Percentiles rank a stretch among this genome's conserved stretches.
phyloP scores from a whole-genome alignment of 257 asterid species.

The Solanum lycopersicoides region DNA sequence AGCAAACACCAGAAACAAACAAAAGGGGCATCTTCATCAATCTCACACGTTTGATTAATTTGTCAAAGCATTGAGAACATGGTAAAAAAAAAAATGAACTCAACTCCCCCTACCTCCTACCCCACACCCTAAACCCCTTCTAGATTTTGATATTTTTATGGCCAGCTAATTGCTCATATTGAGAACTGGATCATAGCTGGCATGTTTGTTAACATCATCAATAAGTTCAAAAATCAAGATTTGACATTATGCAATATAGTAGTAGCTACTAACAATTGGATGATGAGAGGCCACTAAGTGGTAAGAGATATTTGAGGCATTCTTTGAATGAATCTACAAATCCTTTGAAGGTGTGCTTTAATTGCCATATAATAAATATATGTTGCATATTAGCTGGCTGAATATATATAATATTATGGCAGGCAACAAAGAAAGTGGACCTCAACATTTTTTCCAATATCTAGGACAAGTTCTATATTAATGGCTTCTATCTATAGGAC shows the following conservation, averaged over 20 bases:
- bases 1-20: background rate
- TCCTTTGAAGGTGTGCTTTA: background rate
- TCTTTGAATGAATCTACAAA: background rate
- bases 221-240: background rate
- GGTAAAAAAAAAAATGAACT: background rate
- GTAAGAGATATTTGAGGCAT: background rate
- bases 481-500: background rate
- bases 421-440: background rate
- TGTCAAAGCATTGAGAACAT: background rate
- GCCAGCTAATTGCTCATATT: background rate
- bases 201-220: slow-evolving; percentile 2
- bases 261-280: background rate
- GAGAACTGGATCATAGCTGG: slow-evolving; percentile 10
- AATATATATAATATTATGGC: background rate
- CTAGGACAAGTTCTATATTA: background rate
- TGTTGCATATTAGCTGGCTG: background rate
- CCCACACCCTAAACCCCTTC: background rate
- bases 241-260: background rate
- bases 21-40: background rate
- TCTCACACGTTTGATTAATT: background rate
- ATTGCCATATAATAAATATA: background rate
- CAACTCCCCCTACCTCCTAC: no score
- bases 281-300: slow-evolving; percentile 1
- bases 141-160: background rate
- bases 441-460: background rate